These are phyloP conservation scores for Ganoderma meredithae DNA, from an alignment of 1,284 basidiomycete species.

Conservation along the genomic window DNA sequence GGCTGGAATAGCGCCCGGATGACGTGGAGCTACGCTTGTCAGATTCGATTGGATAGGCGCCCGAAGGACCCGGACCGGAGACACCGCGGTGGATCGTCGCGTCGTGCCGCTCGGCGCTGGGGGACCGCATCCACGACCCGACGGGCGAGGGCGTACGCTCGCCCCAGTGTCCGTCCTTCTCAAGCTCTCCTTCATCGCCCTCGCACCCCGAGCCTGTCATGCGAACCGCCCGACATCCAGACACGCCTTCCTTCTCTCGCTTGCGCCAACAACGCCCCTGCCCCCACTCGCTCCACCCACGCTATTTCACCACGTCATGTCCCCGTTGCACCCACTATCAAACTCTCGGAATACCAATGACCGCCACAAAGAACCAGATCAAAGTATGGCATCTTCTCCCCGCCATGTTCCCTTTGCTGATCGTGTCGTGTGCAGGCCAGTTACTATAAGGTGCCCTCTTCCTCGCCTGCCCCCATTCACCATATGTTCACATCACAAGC, in stretches of 20 bases:
- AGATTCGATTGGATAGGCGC: slow-evolving; percentile 8
- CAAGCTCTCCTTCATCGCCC: background rate
- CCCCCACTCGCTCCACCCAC: background rate
- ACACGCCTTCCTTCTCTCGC: background rate
- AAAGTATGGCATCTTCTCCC: slow-evolving; percentile 43
- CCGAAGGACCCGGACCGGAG: too few relatives aligned
- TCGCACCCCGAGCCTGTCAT: background rate
- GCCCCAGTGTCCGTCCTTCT: too few relatives aligned
- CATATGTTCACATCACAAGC: slow-evolving; percentile 18
- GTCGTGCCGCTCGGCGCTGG: too few relatives aligned
- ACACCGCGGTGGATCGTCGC: too few relatives aligned
- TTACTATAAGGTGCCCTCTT: slow-evolving; percentile 52
- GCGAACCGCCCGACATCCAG: background rate
- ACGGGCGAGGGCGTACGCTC: too few relatives aligned
- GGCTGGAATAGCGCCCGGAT: background rate
- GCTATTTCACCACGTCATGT: slow-evolving; percentile 18
- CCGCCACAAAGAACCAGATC: slow-evolving; percentile 54
- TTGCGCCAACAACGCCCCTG: background rate
- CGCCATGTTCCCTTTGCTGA: slow-evolving; percentile 9
- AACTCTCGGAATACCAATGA: slow-evolving; percentile 48
- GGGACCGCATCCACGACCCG: too few relatives aligned
- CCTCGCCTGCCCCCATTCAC: background rate
- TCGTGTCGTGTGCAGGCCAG: slow-evolving; percentile 47
- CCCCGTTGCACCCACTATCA: slow-evolving; percentile 47
- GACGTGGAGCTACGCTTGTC: background rate